A percentile compares a stretch with the other conserved stretches of the same genome.
Conservation (phyloP, 371 early-diverging fungal genomes). For the Mucor racemosus region DNA sequence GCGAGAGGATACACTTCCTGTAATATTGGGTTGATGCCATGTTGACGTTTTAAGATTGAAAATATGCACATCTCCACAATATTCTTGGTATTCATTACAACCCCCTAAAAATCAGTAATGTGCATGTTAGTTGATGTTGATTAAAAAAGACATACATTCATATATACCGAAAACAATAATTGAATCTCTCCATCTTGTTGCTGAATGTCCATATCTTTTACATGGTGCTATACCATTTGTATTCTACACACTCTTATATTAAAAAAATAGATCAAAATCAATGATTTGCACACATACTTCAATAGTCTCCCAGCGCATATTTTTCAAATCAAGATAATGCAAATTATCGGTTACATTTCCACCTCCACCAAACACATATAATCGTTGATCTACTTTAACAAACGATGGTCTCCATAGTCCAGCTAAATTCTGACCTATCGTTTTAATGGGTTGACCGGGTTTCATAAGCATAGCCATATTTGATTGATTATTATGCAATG, state of each 20-base stretch:
- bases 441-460: conserved; percentile 53
- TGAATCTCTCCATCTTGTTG: conserved; percentile 59
- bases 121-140: conserved; percentile 8
- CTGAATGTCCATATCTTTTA: conserved; percentile 67
- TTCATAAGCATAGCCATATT: conserved; percentile 25
- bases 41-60: conserved; percentile 61
- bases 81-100: conserved; percentile 60
- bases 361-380: conserved; percentile 65
- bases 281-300: conserved; percentile 21
- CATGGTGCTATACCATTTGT: conserved; percentile 58
- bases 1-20: conserved; percentile 52
- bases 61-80: conserved; percentile 68
- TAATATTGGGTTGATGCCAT: conserved; percentile 65
- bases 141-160: not conserved
- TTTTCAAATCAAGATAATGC: conserved; percentile 55
- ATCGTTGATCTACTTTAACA: conserved; percentile 56
- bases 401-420: conserved; percentile 69
- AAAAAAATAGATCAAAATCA: not conserved
- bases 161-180: conserved; percentile 62
- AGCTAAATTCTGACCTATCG: conserved; percentile 59
- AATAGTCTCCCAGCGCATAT: conserved; percentile 44
- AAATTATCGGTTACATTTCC: conserved; percentile 65
- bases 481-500: not conserved
- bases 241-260: conserved; percentile 22
- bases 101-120: conserved; percentile 41